Conservation (phyloP, 108 stramenopile genomes). For the Schizochytrium sp. region DNA sequence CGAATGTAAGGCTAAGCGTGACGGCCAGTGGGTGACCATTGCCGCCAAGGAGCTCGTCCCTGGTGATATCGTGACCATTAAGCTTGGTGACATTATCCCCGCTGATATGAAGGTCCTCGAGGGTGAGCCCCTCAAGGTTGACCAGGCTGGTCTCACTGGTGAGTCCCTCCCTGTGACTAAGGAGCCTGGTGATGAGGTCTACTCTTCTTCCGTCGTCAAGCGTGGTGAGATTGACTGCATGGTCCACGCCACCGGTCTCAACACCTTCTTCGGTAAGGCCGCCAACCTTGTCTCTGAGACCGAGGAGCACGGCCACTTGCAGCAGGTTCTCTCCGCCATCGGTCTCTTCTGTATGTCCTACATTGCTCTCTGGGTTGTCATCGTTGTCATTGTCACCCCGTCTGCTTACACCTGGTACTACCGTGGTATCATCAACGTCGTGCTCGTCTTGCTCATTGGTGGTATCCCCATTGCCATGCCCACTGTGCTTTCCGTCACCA, state of each 20-base stretch:
- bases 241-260: conserved; percentile 37
- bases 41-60: conserved; percentile 77
- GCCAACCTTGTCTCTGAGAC: conserved; percentile 70
- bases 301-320: conserved; percentile 67
- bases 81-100: conserved; percentile 82
- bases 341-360: conserved; percentile 82
- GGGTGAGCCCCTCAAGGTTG: conserved; percentile 80
- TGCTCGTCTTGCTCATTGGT: conserved; percentile 82
- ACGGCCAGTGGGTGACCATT: conserved; percentile 71
- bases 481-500: conserved; percentile 82
- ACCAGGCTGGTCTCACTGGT: conserved; percentile 85
- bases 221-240: conserved; percentile 34
- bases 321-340: conserved; percentile 67
- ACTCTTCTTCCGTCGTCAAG: conserved; percentile 33
- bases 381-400: conserved; percentile 79
- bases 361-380: conserved; percentile 78
- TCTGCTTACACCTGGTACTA: conserved; percentile 73
- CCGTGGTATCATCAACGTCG: conserved; percentile 43
- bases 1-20: conserved; percentile 77
- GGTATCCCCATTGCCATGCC: conserved; percentile 88
- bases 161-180: conserved; percentile 82
- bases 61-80: conserved; percentile 83
- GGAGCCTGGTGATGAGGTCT: conserved; percentile 66
- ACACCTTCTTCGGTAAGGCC: conserved; percentile 67
- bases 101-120: conserved; percentile 83